These are phyloP conservation scores for Nannochloropsis oceanica DNA, from an alignment of 108 stramenopile genomes.

Conservation along the genomic window DNA sequence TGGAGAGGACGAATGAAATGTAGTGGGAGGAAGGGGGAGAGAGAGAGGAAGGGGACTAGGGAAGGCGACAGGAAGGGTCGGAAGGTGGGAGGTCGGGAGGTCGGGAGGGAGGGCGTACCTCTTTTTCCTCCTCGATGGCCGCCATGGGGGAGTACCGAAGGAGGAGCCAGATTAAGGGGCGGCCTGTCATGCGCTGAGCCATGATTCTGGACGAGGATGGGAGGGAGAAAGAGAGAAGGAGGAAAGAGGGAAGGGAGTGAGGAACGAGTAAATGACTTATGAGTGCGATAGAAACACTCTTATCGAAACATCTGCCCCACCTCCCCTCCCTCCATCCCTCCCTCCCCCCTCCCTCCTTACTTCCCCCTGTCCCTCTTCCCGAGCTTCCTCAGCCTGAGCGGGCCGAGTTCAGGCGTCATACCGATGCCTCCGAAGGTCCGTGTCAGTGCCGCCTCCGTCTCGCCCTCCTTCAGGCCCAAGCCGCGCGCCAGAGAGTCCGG, in stretches of 20 bases:
- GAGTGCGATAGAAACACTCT: no score
- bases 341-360: neutral
- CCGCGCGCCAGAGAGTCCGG: neutral
- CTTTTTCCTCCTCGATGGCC: neutral
- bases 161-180: neutral
- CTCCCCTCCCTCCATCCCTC: no score
- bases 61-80: neutral
- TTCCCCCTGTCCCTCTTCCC: neutral
- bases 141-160: neutral
- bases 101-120: neutral
- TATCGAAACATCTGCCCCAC: no score
- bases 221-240: no score
- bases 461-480: neutral
- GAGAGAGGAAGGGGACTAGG: neutral
- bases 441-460: neutral
- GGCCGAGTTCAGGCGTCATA: neutral
- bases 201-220: no score
- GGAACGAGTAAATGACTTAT: no score
- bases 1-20: no score
- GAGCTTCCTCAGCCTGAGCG: neutral
- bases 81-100: neutral
- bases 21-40: neutral
- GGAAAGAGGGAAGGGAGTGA: no score
- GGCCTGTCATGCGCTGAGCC: neutral
- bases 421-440: neutral